A percentile compares a stretch with the other conserved stretches of the same genome.
phyloP scores from a whole-genome alignment of 306 rosid species.

The Acacia melanoxylon region DNA sequence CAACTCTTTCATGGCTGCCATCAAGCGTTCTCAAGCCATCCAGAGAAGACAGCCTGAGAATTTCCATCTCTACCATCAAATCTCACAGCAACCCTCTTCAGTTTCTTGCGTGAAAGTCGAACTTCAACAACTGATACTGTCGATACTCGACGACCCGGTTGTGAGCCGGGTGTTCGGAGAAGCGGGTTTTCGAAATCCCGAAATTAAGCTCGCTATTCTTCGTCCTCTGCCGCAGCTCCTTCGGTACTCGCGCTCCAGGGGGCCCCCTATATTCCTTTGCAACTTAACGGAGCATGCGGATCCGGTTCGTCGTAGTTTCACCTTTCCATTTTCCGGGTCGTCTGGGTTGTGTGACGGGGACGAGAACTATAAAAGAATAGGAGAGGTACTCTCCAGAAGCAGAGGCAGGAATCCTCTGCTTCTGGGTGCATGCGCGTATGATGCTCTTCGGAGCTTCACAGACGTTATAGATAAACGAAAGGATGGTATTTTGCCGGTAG shows the following conservation, averaged over 20 bases:
- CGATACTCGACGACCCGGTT: constrained; percentile 94
- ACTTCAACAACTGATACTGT: constrained; percentile 75
- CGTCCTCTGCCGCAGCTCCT: constrained; percentile 74
- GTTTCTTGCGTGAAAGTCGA: constrained; percentile 76
- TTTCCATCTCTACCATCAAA: constrained; percentile 65
- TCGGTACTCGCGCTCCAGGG: constrained; percentile 56
- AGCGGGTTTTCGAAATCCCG: constrained; percentile 98
- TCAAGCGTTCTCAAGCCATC: constrained; percentile 95
- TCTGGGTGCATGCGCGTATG: constrained; percentile 69
- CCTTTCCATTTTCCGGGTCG: constrained; percentile 46
- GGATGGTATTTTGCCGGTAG: constrained; percentile 56
- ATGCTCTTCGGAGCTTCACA: constrained; percentile 53
- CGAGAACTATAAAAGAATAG: constrained; percentile 67
- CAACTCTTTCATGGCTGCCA: constrained; percentile 96
- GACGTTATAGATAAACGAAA: constrained; percentile 51
- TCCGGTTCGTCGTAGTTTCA: constrained; percentile 39
- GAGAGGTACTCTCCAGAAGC: constrained; percentile 57
- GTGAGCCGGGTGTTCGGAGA: constrained; percentile 92
- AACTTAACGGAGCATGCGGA: constrained; percentile 54
- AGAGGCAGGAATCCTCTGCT: constrained; percentile 78
- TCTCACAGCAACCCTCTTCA: constrained; percentile 62
- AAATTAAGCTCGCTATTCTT: constrained; percentile 72
- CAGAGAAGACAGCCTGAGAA: constrained; percentile 90
- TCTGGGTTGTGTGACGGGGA: constrained; percentile 32
- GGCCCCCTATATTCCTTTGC: constrained; percentile 70